Base-by-base conservation (phyloP, 139 green algal species). In the Desmodesmus armatus region DNA sequence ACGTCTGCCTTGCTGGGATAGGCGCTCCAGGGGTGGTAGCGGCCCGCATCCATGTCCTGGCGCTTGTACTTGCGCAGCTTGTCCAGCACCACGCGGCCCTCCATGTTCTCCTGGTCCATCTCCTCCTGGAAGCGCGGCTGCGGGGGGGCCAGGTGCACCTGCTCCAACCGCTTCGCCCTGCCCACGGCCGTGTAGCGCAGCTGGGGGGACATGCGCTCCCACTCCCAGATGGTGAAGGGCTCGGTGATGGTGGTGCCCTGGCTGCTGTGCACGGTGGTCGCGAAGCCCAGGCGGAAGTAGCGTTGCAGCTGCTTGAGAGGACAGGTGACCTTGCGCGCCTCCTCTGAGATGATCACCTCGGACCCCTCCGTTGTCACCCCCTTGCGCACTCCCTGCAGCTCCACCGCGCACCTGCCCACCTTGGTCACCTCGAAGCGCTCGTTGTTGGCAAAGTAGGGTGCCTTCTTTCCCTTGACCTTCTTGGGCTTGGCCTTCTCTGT, bases 141-240 rank as follows among this genome's bases (percentile, higher is more conserved):
- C 13, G 1, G 11, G 53, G 53, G 53, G 0, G 53, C 21, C 53
- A 63, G 21, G 53, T 63, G 53, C 53, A 27, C 53, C 53, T 63
- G 53, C 21, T 63, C 13, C 53, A 63, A 5, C 53, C 27, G 27
- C 53, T 63, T 23, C 21, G 53, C 53, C 21, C 53, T 19, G 5
- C 53, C 15, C 0, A 63, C 53, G 11, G 53, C 53, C 4, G 53
- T 63, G 53, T 63, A 63, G 53, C 53, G 53, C 53, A 63, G 53
- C 53, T 63, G 53, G 53, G 21, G 53, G 15, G 21, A 7, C 53
- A 63, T 63, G 53, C 53, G 53, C 21, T 63, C 11, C 53, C 53
- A 63, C 53, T 63, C 53, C 53, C 53, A 63, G 53, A 63, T 63
- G 53, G 53, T 63, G 53, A 63, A 63, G 53, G 53, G 53, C 53